Conservation (phyloP, 768 basidiomycete species). For the Clavaria fumosa region DNA sequence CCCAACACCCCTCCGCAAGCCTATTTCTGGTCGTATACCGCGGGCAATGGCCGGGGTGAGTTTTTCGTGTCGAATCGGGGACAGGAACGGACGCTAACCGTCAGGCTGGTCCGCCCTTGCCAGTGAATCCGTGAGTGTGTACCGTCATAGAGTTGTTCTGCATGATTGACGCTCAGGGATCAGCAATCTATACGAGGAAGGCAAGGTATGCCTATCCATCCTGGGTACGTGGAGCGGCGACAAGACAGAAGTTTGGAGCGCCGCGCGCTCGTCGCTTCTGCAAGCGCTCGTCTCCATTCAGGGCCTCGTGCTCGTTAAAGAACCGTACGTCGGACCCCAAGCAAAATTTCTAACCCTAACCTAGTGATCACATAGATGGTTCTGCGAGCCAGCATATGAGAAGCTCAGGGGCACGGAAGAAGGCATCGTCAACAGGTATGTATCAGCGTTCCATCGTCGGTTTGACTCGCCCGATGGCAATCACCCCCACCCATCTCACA, state of each 20-base stretch:
- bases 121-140: slow-evolving; percentile 62
- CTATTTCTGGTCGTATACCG: slow-evolving; percentile 88
- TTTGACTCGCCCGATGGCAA: background rate
- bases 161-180: slow-evolving; percentile 2
- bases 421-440: slow-evolving; percentile 71
- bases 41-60: slow-evolving; percentile 78
- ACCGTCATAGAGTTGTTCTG: background rate
- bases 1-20: slow-evolving; percentile 73
- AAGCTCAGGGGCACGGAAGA: slow-evolving; percentile 85
- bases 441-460: background rate
- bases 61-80: no score
- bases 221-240: slow-evolving; percentile 89
- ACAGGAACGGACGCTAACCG: no score
- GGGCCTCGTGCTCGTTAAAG: slow-evolving; percentile 82
- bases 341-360: background rate
- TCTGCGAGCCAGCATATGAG: slow-evolving; percentile 87
- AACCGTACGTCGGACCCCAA: slow-evolving; percentile 57
- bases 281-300: slow-evolving; percentile 92
- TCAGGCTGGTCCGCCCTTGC: slow-evolving; percentile 4
- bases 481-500: background rate
- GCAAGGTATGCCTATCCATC: slow-evolving; percentile 87
- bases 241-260: slow-evolving; percentile 74
- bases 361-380: slow-evolving; percentile 39
- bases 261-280: slow-evolving; percentile 69
- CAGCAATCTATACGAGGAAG: slow-evolving; percentile 88